phyloP scores from a whole-genome alignment of 176 grass and related monocot species.

The Juncus inflexus region DNA sequence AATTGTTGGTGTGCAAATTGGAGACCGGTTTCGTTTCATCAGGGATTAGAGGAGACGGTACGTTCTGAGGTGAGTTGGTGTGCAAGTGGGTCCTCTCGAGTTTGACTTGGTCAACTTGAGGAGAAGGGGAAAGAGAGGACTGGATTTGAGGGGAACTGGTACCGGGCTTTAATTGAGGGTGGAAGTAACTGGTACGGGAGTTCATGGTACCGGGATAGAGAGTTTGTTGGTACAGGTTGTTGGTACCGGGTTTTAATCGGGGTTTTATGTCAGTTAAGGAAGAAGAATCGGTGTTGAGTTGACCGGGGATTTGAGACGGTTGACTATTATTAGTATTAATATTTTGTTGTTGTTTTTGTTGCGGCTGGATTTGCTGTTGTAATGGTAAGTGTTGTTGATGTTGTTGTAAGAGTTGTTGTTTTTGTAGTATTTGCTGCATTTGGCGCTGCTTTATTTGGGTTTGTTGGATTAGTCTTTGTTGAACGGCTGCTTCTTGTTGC shows the following conservation, averaged over 20 bases:
- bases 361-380: conserved; percentile 51
- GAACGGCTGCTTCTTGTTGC: conserved; percentile 49
- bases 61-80: conserved; percentile 65
- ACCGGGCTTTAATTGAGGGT: conserved; percentile 62
- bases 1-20: conserved; percentile 50
- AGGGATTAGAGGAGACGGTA: conserved; percentile 70
- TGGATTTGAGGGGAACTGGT: conserved; percentile 85
- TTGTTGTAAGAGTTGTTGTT: conserved; percentile 43
- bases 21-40: conserved; percentile 69
- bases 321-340: conserved; percentile 65
- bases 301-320: conserved; percentile 32
- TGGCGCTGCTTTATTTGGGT: conserved; percentile 46
- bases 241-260: conserved; percentile 66
- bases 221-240: conserved; percentile 59
- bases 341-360: conserved; percentile 49
- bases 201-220: conserved; percentile 30
- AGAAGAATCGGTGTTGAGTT: too few relatives aligned
- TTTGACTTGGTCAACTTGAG: conserved; percentile 95
- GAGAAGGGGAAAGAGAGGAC: conserved; percentile 73
- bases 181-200: conserved; percentile 49
- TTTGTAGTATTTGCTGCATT: conserved; percentile 53
- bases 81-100: conserved; percentile 62
- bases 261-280: conserved; percentile 53
- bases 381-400: conserved; percentile 45
- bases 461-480: conserved; percentile 34